phyloP scores from a whole-genome alignment of 1,284 basidiomycete species.

The Kwoniella shivajii region DNA sequence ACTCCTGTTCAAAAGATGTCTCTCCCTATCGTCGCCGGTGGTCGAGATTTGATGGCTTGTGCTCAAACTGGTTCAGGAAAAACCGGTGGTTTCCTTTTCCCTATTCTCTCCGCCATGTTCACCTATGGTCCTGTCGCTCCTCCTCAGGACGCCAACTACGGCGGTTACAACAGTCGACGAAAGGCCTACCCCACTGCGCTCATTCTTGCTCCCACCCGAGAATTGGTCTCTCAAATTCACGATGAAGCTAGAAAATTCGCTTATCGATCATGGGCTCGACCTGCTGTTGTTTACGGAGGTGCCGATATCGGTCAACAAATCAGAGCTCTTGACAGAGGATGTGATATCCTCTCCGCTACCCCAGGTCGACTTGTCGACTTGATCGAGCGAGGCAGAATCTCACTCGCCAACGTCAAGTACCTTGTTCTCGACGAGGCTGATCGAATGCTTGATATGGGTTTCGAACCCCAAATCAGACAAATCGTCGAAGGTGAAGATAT shows the following conservation, averaged over 20 bases:
- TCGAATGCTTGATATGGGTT: conserved; percentile 99
- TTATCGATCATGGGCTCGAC: conserved; percentile 98
- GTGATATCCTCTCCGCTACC: conserved; percentile 96
- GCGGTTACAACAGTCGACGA: conserved; percentile 65
- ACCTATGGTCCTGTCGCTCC: conserved; percentile 71
- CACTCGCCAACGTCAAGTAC: conserved; percentile 93
- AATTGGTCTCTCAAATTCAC: conserved; percentile 98
- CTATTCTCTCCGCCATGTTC: conserved; percentile 95
- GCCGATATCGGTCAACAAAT: conserved; percentile 97
- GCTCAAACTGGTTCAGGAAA: conserved; percentile 99
- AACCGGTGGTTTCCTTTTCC: conserved; percentile 98
- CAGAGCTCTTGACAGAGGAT: conserved; percentile 91
- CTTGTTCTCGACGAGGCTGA: conserved; percentile 99
- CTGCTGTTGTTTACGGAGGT: conserved; percentile 98
- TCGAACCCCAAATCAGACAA: conserved; percentile 97
- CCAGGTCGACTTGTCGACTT: conserved; percentile 98
- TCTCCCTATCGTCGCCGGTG: conserved; percentile 91
- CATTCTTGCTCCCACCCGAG: conserved; percentile 95
- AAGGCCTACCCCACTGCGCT: conserved; percentile 96
- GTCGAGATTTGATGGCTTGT: conserved; percentile 96
- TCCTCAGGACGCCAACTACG: conserved; percentile 57
- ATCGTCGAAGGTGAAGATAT: conserved; percentile 99
- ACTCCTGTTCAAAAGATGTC: conserved; percentile 99
- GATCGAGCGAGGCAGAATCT: conserved; percentile 97
- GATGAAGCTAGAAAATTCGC: conserved; percentile 99